phyloP scores from a whole-genome alignment of 2,329 filamentous ascomycete species.

The Cyphellophora europaea region DNA sequence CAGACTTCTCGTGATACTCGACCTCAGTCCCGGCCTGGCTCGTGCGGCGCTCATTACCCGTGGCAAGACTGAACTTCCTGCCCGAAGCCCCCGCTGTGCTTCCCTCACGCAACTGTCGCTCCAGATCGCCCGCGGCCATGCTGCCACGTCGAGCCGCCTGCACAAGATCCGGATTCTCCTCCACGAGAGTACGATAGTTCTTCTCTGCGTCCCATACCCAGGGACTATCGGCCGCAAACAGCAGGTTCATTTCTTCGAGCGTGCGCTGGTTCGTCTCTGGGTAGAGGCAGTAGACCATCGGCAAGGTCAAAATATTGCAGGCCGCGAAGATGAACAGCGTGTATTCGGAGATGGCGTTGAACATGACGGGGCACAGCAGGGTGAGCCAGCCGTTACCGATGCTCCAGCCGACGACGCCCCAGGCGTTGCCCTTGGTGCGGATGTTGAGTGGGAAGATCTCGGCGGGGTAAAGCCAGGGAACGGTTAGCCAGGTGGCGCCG shows the following conservation, averaged over 20 bases:
- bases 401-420: conserved; percentile 66
- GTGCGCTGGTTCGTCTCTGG: conserved; percentile 67
- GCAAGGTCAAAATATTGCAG: conserved; percentile 55
- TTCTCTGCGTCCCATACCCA: conserved; percentile 65
- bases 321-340: conserved; percentile 66
- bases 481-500: conserved; percentile 50
- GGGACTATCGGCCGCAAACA: conserved; percentile 58
- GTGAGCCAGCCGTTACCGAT: conserved; percentile 63
- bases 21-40: background rate
- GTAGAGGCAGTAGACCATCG: conserved; percentile 64
- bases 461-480: conserved; percentile 57
- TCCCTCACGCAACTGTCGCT: conserved; percentile 1
- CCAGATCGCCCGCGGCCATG: conserved; percentile 16
- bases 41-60: background rate
- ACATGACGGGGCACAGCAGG: conserved; percentile 51
- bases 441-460: conserved; percentile 66
- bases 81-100: background rate
- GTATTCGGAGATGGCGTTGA: conserved; percentile 56
- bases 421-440: conserved; percentile 65
- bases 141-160: conserved; percentile 27
- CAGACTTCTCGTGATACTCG: background rate
- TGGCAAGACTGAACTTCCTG: background rate
- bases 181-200: conserved; percentile 54
- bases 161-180: conserved; percentile 45
- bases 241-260: conserved; percentile 64